Evolutionary conservation across 164 flowering plant genomes (phyloP), one percentile per base, ranked within the genome.

Genomic region (Vitis rupestris): DNA sequence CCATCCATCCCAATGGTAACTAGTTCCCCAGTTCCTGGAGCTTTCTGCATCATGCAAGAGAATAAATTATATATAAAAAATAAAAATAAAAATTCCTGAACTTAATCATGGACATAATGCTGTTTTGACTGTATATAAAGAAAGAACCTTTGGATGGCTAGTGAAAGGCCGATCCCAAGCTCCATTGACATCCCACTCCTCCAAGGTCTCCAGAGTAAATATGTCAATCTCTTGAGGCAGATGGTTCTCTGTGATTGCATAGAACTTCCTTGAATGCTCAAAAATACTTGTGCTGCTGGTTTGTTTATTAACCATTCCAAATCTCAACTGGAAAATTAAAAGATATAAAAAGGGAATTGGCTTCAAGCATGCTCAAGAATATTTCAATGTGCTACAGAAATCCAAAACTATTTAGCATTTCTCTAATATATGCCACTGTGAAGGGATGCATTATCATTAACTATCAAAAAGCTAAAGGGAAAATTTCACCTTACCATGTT

Each of bases 11-110:
- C 92, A 65, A 85, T 63, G 19, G 81, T 81, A 12, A 90, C 85
- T n/a, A 90, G 82, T 82, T 88, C 90, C 8, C 95, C 89, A 2
- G 83, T 78, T 7, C 73, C 83, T n/a, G 92, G 92, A 71, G 74
- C 85, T 85, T 56, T 86, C 92, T 90, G 83, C 16, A 56, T 54
- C 63, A 69, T 11, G 30, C 14, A 50, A 63, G 50, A 63, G 5
- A 29, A 15, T 1, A 47, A 56, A 48, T 59, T 49, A 27, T 52
- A 44, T 7, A 30, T 15, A 19, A 49, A 1, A 15, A 54, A 23
- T 23, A 30, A 16, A 37, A 12, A 58, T 8, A 15, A 19, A 17
- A 37, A 65, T 31, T 50, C 44, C 37, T 60, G 49, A 10, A 19
- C 9, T 19, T 13, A 52, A 2, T 23, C 27, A 23, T 23, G 27